Evolutionary conservation across 495 filamentous ascomycete genomes (phyloP).

Genomic region (Staphylotrichum tortipilum): DNA sequence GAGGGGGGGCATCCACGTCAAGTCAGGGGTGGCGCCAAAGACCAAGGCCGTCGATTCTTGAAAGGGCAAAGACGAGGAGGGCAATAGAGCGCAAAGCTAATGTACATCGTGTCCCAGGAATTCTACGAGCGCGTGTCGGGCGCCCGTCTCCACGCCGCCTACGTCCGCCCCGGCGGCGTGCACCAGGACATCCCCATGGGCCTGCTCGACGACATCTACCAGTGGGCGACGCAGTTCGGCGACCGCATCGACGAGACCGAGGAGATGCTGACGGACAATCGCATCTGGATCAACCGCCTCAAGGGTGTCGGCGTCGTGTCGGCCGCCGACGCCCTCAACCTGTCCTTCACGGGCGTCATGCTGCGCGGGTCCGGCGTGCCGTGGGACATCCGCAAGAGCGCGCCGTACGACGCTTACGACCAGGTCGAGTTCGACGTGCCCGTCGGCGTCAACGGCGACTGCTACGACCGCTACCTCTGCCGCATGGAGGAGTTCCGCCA

Average conservation of each 20-base stretch:
- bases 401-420: slow-evolving; percentile 96
- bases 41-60: too few species aligned
- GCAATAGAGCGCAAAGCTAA: slow-evolving; percentile 25
- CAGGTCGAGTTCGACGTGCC: slow-evolving; percentile 97
- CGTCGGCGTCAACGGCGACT: slow-evolving; percentile 93
- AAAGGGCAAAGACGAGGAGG: neutral
- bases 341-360: slow-evolving; percentile 95
- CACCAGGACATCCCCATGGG: slow-evolving; percentile 91
- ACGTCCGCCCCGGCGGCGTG: slow-evolving; percentile 95
- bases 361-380: slow-evolving; percentile 94
- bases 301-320: slow-evolving; percentile 85
- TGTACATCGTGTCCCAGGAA: slow-evolving; percentile 54
- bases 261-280: slow-evolving; percentile 97
- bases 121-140: slow-evolving; percentile 99
- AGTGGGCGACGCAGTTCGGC: slow-evolving; percentile 99
- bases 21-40: too few species aligned
- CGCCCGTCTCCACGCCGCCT: slow-evolving; percentile 94
- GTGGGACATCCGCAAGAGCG: slow-evolving; percentile 92
- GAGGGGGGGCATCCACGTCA: too few species aligned
- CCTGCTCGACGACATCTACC: slow-evolving; percentile 97
- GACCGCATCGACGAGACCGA: slow-evolving; percentile 99
- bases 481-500: slow-evolving; percentile 99
- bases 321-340: slow-evolving; percentile 88
- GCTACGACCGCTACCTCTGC: slow-evolving; percentile 98
- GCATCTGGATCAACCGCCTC: slow-evolving; percentile 94